A percentile compares a stretch with the other conserved stretches of the same genome.
These are phyloP conservation scores for Geotrichum europaeum DNA, from an alignment of 1,139 yeast species.

Conservation along the genomic window DNA sequence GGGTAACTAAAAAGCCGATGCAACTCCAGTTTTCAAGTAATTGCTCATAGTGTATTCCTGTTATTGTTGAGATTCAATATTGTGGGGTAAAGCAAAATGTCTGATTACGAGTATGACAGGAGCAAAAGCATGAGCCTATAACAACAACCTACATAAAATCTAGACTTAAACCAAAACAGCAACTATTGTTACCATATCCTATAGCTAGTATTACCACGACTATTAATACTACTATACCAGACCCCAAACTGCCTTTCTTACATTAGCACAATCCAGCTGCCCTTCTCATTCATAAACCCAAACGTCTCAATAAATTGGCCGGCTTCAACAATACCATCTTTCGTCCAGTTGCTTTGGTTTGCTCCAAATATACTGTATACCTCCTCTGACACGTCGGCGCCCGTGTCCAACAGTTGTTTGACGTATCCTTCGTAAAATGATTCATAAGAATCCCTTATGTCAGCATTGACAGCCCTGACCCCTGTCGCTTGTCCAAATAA, in stretches of 20 bases:
- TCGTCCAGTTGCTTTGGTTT: neutral
- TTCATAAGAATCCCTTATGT: neutral
- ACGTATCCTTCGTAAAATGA: neutral
- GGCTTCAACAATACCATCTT: neutral
- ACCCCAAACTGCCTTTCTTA: neutral
- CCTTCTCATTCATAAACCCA: conserved; percentile 5
- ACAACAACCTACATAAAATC: no score
- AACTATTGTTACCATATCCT: no score
- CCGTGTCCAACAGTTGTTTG: neutral
- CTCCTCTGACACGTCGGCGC: neutral
- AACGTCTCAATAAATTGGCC: conserved; percentile 6
- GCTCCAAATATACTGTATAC: conserved; percentile 1
- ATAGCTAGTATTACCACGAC: no score
- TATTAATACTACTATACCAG: no score
- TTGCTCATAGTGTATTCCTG: neutral
- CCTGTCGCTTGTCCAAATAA: neutral
- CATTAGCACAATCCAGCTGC: neutral
- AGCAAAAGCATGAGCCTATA: no score
- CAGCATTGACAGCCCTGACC: neutral
- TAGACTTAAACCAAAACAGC: no score
- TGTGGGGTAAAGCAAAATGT: neutral
- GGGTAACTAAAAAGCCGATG: neutral
- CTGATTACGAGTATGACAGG: no score
- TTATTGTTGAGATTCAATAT: neutral
- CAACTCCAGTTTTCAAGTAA: neutral